A percentile compares a stretch with the other conserved stretches of the same genome.
Conservation (phyloP, 2,329 filamentous ascomycete species). For the Phialophora verrucosa region DNA sequence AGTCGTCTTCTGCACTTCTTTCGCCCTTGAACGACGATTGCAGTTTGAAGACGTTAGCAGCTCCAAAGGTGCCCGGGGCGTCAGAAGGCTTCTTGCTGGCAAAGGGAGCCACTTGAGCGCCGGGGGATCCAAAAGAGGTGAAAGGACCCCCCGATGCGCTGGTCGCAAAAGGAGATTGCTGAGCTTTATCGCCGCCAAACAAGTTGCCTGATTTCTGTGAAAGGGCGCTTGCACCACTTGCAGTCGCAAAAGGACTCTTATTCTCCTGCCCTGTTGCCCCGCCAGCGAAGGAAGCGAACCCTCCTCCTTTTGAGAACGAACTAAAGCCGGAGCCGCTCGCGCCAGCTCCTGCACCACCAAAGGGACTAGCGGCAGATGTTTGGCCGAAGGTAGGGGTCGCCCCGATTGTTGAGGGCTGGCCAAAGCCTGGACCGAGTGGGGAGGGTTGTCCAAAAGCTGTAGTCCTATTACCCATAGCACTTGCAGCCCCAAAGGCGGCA, state of each 20-base stretch:
- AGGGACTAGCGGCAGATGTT: slow-evolving; percentile 32
- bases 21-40: slow-evolving; percentile 54
- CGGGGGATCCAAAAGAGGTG: slow-evolving; percentile 20
- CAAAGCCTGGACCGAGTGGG: slow-evolving; percentile 6
- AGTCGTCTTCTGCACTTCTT: slow-evolving; percentile 48
- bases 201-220: slow-evolving; percentile 35
- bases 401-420: slow-evolving; percentile 24
- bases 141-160: slow-evolving; percentile 34
- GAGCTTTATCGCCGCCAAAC: slow-evolving; percentile 26
- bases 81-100: slow-evolving; percentile 41
- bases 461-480: slow-evolving; percentile 42
- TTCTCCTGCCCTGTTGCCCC: slow-evolving; percentile 29
- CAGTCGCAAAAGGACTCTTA: slow-evolving; percentile 42
- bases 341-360: slow-evolving; percentile 26
- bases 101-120: slow-evolving; percentile 33
- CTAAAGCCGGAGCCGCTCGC: slow-evolving; percentile 39
- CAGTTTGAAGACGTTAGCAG: slow-evolving; percentile 47
- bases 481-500: slow-evolving; percentile 46
- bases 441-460: slow-evolving; percentile 45
- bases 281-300: slow-evolving; percentile 37
- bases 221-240: slow-evolving; percentile 40
- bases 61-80: slow-evolving; percentile 18
- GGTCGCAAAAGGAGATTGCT: slow-evolving; percentile 43
- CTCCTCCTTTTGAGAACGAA: slow-evolving; percentile 40
- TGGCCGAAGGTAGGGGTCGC: slow-evolving; percentile 35